Evolutionary conservation across 176 grass and related monocot species (phyloP).

Genomic region (Hsuehochloa calcarea): DNA sequence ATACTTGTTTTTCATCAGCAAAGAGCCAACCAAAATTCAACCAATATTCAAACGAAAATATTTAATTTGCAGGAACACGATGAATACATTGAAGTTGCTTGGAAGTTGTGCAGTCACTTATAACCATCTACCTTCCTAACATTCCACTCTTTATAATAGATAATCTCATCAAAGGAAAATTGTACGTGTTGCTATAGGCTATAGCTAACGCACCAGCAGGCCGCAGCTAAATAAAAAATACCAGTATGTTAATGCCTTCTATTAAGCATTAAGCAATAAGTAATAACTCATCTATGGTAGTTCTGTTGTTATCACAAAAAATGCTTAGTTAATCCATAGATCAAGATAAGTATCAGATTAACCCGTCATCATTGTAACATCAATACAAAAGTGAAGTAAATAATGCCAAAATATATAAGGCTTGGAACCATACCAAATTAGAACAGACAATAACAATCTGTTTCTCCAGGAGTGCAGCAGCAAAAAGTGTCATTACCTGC

Average conservation of each 20-base stretch:
- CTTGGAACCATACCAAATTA: conserved; percentile 67
- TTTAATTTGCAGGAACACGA: not conserved
- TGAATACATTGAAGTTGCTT: not conserved
- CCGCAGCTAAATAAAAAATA: not conserved
- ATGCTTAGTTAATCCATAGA: not conserved
- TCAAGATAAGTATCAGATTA: not conserved
- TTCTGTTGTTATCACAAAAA: not conserved
- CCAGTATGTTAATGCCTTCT: not conserved
- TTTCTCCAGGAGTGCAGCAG: conserved; percentile 92
- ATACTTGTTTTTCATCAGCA: not conserved
- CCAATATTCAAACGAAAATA: not conserved
- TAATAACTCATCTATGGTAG: conserved; percentile 9
- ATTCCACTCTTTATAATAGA: not conserved
- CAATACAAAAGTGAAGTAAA: conserved; percentile 11
- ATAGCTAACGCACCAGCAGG: not conserved
- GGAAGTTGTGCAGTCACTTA: not conserved
- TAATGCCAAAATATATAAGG: not conserved
- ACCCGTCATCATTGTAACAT: not conserved
- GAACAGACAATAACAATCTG: conserved; percentile 90
- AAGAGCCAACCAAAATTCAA: not conserved
- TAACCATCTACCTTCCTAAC: not conserved
- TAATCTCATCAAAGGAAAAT: not conserved
- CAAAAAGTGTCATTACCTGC: conserved; percentile 88
- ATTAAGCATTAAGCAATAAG: not conserved
- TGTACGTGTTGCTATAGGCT: not conserved